These are phyloP conservation scores for Candida endomychidarum DNA, from an alignment of 805 yeast species.

Conservation along the genomic window DNA sequence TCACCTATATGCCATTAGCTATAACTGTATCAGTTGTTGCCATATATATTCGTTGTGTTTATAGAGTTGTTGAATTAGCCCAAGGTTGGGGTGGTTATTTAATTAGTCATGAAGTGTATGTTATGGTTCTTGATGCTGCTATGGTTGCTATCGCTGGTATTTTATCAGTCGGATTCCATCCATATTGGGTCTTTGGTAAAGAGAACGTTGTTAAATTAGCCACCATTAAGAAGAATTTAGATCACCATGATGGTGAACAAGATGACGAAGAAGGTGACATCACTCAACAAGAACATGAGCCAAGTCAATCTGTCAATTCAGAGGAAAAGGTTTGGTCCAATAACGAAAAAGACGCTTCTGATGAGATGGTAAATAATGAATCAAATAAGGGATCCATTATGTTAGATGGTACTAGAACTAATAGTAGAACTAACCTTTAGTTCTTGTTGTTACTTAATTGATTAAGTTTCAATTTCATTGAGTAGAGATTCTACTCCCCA, in stretches of 20 bases:
- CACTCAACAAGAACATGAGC: background rate
- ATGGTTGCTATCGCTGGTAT: constrained; percentile 39
- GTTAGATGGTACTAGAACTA: too few species aligned
- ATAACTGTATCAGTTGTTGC: constrained; percentile 31
- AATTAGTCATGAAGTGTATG: constrained; percentile 34
- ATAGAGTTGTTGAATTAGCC: constrained; percentile 41
- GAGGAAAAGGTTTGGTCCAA: too few species aligned
- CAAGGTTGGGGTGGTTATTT: constrained; percentile 40
- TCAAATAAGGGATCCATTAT: too few species aligned
- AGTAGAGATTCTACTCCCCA: too few species aligned
- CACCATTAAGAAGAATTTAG: constrained; percentile 26
- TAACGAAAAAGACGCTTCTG: too few species aligned
- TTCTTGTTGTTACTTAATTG: too few species aligned
- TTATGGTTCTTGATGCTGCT: constrained; percentile 39
- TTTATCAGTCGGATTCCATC: constrained; percentile 40
- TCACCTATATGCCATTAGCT: constrained; percentile 34
- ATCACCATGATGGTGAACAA: constrained; percentile 11
- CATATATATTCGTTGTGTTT: constrained; percentile 37
- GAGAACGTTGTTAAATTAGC: constrained; percentile 27
- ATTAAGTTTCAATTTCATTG: too few species aligned
- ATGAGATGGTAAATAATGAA: too few species aligned
- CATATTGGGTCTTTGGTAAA: constrained; percentile 34
- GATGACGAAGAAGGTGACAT: background rate
- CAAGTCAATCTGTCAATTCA: too few species aligned
- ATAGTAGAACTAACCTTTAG: too few species aligned